Base-by-base conservation (phyloP, 352 stramenopile genomes). In the Globisporangium apiculatum region DNA sequence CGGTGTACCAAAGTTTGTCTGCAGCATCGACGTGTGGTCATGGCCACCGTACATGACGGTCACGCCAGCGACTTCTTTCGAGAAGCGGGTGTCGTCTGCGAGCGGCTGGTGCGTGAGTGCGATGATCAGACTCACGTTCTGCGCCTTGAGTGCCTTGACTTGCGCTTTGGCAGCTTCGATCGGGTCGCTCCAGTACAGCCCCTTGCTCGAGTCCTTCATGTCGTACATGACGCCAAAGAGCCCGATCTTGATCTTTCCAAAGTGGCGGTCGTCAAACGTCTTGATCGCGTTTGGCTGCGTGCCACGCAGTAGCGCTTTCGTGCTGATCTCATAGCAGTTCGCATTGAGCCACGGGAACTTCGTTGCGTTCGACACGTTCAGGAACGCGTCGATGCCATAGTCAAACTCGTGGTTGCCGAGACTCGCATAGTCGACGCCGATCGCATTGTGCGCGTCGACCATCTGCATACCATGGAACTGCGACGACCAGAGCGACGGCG, bases 371-470 rank as follows among this genome's bases (percentile, higher is more conserved):
- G 75, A 75, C 31, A 89, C 81, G 62, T 91, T 91, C 40, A 81
- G 58, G 57, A 91, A 89, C 45, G 69, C 82, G 8, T 91, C 81
- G 46, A 91, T 66, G 15, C 81, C 81, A 55, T 86, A 91, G 56
- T 91, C 81, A 51, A 89, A 91, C 58, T 91, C 81, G 67, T 89
- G 79, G 73, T 91, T 89, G 18, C 81, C 81, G 10, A 91, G 62
- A n/a, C 73, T 79, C 15, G 79, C 82, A 56, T 73, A 88, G 67
- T 91, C 82, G 35, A 89, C 64, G 12, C 77, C 79, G 57, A 91
- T 81, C 3, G 77, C 77, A 36, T 87, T 89, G 68, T 91, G 79
- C 3, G 82, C 79, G 43, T 85, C 73, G 8, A 85, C 66, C 82
- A 92, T 92, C 60, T 92, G 82, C 67, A 87, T 75, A 36, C 82